Base-by-base conservation (phyloP, 805 yeast species). In the Lachancea mirantina region DNA sequence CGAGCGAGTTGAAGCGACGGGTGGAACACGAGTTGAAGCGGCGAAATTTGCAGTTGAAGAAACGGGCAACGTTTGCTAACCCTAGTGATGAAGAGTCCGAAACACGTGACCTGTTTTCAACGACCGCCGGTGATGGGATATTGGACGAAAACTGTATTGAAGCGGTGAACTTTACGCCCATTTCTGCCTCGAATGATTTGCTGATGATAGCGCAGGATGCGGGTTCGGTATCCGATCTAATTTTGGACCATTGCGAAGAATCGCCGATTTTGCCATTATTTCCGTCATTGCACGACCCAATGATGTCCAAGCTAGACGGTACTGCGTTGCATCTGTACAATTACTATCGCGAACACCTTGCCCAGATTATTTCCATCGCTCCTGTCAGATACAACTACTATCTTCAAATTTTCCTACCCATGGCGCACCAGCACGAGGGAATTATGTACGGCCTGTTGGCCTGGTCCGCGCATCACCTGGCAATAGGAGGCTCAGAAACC, bases 391-490 rank as follows among this genome's bases (percentile, higher is more conserved):
- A 65, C 14, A 76, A 76, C 49, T 71, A 68, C 46, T 78, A 71
- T 40, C 47, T 65, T 9, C 68, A 68, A 21, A 68, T 70, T 26
- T 70, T 74, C 40, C 47, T 78, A 6, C 69, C 70, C 8, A 60
- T 75, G 60, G 80, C 83, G 0, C 52, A 61, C 27, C 54, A 51
- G 14, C 70, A 72, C 38, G 62, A 61, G 20, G 65, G 76, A 2
- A 67, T 75, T 3, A 49, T 76, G 18, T 64, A 67, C 39, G 65
- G 70, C 0, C 50, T 78, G 6, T 63, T 76, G 18, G 78, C 80
- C 0, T 78, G 83, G 83, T 78, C 63, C 4, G 64, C 61, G 0
- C 61, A 45, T 27, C 54, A 49, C 30, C 33, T 49, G 28, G 43
- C 52, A 7, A 46, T 47, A 10, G 26, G 35, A 13, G 27, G 21